Base-by-base conservation (phyloP, 495 filamentous ascomycete species). In the Lasiosphaeria miniovina region DNA sequence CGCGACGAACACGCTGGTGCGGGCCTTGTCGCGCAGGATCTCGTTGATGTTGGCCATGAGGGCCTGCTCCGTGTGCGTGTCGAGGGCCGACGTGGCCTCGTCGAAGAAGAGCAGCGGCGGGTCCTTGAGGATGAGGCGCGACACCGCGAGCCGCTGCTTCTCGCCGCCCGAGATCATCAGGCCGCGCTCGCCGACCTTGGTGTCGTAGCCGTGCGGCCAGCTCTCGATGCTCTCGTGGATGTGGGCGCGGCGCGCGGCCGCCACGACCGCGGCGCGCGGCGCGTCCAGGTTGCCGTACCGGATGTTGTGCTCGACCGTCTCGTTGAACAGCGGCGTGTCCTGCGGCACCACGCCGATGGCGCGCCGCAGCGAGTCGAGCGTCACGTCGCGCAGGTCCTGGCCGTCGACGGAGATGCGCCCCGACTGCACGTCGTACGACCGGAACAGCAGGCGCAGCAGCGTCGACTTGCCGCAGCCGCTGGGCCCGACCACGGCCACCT, bases 141-240 rank as follows among this genome's bases (percentile, higher is more conserved):
- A 90, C 24, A 98, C 85, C 3, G 95, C 94, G 36, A 98, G 75
- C 4, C 94, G 84, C 69, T 98, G 94, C 73, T 98, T 98, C 76
- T 98, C 94, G 36, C 94, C 94, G 7, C 93, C 94, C 4, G 89
- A 93, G 15, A 98, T 97, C 94, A 98, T 98, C 88, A 98, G 89
- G 1, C 94, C 94, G 32, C 95, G 81, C 78, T 98, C 94, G 15
- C 94, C 94, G 10, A 98, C 94, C 67, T 89, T 92, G 2, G 94
- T 98, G 15, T 88, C 72, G 67, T 98, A 98, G 4, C 91, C 91
- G 14, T 93, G 87, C 1, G 92, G 92, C 64, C 93, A 85, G 36
- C 74, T 74, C 54, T 83, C 77, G 55, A 98, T 86, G 50, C 88
- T 90, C 24, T 96, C 86, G 71, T 96, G 86, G 50, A 98, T 90